Evolutionary conservation across 1,139 yeast genomes (phyloP).

Genomic region (Kluyveromyces sp.): DNA sequence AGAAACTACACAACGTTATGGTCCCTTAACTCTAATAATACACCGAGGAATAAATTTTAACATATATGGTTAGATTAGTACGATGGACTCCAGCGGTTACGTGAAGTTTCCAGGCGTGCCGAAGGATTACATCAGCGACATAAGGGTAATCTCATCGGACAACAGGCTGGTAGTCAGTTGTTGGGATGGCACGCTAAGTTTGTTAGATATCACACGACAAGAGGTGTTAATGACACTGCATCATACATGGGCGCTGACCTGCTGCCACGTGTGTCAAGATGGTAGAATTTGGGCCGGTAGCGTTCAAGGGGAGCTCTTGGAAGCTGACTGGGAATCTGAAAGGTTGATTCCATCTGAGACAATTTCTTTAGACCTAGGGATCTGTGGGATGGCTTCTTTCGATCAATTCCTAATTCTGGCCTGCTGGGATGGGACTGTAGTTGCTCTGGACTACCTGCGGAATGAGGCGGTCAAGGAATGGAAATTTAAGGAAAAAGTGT

Average conservation of each 20-base stretch:
- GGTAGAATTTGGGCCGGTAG: conserved; percentile 23
- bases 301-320: conserved; percentile 27
- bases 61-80: neutral
- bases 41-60: no score
- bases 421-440: conserved; percentile 30
- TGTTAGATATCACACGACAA: conserved; percentile 16
- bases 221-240: conserved; percentile 11
- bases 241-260: conserved; percentile 18
- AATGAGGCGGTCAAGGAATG: conserved; percentile 10
- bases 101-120: conserved; percentile 29
- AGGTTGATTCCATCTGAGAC: conserved; percentile 13
- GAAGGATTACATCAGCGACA: conserved; percentile 26
- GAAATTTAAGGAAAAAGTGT: conserved; percentile 40
- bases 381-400: conserved; percentile 15
- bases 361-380: conserved; percentile 15
- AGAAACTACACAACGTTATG: no score
- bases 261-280: conserved; percentile 10
- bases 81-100: neutral
- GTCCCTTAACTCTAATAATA: neutral
- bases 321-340: conserved; percentile 18
- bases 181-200: conserved; percentile 28
- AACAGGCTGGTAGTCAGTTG: conserved; percentile 20
- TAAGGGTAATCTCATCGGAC: conserved; percentile 13
- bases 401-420: conserved; percentile 19
- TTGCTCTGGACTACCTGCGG: conserved; percentile 17